These are phyloP conservation scores for Pleurotus giganteus DNA, from an alignment of 768 basidiomycete species.

Conservation along the genomic window DNA sequence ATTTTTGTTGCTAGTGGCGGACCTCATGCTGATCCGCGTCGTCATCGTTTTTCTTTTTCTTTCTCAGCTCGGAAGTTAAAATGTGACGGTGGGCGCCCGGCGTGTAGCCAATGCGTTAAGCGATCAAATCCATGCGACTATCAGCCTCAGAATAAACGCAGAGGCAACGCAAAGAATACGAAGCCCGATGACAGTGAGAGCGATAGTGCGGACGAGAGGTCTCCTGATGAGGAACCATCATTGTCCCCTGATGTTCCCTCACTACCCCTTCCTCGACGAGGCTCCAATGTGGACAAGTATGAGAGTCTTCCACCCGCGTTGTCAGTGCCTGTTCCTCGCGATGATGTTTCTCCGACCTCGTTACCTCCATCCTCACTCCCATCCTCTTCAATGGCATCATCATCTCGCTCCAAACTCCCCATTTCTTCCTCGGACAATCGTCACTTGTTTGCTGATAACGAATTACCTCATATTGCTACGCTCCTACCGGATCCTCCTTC, in stretches of 20 bases:
- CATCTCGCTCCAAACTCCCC: slow-evolving; percentile 33
- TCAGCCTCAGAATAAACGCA: slow-evolving; percentile 73
- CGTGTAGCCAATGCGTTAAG: slow-evolving; percentile 80
- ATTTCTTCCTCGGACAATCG: slow-evolving; percentile 30
- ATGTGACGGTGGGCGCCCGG: slow-evolving; percentile 83
- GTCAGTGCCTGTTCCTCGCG: slow-evolving; percentile 43
- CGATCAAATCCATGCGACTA: slow-evolving; percentile 80
- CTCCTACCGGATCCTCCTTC: slow-evolving; percentile 58
- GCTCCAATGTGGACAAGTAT: slow-evolving; percentile 45
- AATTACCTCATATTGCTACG: slow-evolving; percentile 71
- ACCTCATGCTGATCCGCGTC: slow-evolving; percentile 14
- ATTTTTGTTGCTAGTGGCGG: slow-evolving; percentile 3
- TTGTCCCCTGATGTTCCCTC: slow-evolving; percentile 58
- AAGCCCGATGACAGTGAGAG: slow-evolving; percentile 61
- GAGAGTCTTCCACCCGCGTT: slow-evolving; percentile 38
- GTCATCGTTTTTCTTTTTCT: slow-evolving; percentile 1
- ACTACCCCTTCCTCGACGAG: slow-evolving; percentile 44
- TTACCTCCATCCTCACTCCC: slow-evolving; percentile 7
- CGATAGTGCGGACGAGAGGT: slow-evolving; percentile 61
- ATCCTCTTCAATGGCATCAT: slow-evolving; percentile 32
- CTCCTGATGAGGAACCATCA: slow-evolving; percentile 51
- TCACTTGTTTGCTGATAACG: slow-evolving; percentile 54
- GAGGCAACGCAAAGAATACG: slow-evolving; percentile 54
- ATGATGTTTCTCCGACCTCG: slow-evolving; percentile 24
- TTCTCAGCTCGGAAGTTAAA: slow-evolving; percentile 78